A percentile compares a stretch with the other conserved stretches of the same genome.
These are phyloP conservation scores for Hanseniaspora valbyensis DNA, from an alignment of 805 yeast species.

Conservation along the genomic window DNA sequence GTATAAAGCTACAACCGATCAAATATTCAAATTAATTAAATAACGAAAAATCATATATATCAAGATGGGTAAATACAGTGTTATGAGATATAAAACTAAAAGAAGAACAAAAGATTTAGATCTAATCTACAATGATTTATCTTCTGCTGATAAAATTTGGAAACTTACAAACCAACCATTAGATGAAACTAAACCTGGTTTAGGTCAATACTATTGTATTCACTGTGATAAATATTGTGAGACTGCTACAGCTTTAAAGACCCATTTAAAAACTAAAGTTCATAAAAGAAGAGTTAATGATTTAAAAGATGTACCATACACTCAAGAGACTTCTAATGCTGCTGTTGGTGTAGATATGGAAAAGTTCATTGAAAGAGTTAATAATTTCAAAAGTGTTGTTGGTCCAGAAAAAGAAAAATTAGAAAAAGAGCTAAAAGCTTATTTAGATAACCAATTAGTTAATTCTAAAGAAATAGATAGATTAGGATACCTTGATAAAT, in stretches of 20 bases:
- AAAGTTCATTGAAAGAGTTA: conserved; percentile 54
- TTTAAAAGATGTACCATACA: conserved; percentile 67
- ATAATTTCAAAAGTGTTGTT: conserved; percentile 42
- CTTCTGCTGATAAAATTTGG: conserved; percentile 50
- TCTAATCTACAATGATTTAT: conserved; percentile 64
- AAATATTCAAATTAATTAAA: no score
- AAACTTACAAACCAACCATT: conserved; percentile 66
- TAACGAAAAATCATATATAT: no score
- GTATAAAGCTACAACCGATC: no score
- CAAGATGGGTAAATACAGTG: conserved; percentile 77
- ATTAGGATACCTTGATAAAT: conserved; percentile 23
- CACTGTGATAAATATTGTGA: conserved; percentile 92
- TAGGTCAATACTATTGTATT: conserved; percentile 88
- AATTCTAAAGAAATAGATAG: conserved; percentile 28
- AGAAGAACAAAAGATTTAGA: conserved; percentile 80
- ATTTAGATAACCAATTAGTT: conserved; percentile 22
- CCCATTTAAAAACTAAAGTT: conserved; percentile 63
- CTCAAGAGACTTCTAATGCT: conserved; percentile 81
- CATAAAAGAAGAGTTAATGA: conserved; percentile 82
- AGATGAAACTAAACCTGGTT: conserved; percentile 84
- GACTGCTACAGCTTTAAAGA: conserved; percentile 55
- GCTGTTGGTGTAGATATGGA: conserved; percentile 71
- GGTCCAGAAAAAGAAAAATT: conserved; percentile 38
- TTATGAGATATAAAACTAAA: conserved; percentile 78
- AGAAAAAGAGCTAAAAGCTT: conserved; percentile 31